These are phyloP conservation scores for Colletotrichum spinosum DNA, from an alignment of 2,329 filamentous ascomycete species.

Conservation along the genomic window DNA sequence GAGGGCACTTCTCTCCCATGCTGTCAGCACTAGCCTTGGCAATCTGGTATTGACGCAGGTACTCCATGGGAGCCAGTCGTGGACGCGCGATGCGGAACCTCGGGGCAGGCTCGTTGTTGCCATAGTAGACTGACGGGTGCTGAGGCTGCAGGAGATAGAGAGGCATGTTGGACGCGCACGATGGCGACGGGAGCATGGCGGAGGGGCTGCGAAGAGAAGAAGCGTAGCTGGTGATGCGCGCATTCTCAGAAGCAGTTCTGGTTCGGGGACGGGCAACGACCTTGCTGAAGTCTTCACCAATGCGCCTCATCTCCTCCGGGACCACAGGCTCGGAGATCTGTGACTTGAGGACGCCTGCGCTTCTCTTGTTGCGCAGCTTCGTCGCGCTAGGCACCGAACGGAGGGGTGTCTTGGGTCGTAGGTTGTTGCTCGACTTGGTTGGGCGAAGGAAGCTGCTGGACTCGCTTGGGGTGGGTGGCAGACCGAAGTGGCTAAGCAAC, in stretches of 20 bases:
- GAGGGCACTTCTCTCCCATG: constrained; percentile 42
- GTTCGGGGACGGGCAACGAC: constrained; percentile 2
- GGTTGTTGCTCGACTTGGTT: constrained; percentile 24
- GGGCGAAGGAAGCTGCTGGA: constrained; percentile 24
- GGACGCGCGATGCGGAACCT: constrained; percentile 29
- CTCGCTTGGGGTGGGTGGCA: constrained; percentile 20
- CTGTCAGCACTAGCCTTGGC: constrained; percentile 45
- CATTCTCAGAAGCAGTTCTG: constrained; percentile 9
- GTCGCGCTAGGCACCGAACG: constrained; percentile 25
- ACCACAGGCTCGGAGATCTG: constrained; percentile 32
- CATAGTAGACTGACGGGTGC: constrained; percentile 28
- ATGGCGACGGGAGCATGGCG: constrained; percentile 19
- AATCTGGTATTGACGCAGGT: constrained; percentile 49
- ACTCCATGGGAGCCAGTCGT: constrained; percentile 55
- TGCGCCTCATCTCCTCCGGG: constrained; percentile 28
- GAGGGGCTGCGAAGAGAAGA: constrained; percentile 21
- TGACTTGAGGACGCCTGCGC: constrained; percentile 26
- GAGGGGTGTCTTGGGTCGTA: constrained; percentile 18
- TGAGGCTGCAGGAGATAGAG: constrained; percentile 33
- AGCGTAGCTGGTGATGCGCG: background rate
- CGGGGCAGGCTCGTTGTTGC: constrained; percentile 26
- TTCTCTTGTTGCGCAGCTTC: constrained; percentile 34
- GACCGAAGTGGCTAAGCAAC: constrained; percentile 28
- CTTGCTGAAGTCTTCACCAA: constrained; percentile 23
- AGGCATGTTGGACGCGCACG: constrained; percentile 21